Conservation (phyloP, 2,329 filamentous ascomycete genomes). For the Fusarium virguliforme region DNA sequence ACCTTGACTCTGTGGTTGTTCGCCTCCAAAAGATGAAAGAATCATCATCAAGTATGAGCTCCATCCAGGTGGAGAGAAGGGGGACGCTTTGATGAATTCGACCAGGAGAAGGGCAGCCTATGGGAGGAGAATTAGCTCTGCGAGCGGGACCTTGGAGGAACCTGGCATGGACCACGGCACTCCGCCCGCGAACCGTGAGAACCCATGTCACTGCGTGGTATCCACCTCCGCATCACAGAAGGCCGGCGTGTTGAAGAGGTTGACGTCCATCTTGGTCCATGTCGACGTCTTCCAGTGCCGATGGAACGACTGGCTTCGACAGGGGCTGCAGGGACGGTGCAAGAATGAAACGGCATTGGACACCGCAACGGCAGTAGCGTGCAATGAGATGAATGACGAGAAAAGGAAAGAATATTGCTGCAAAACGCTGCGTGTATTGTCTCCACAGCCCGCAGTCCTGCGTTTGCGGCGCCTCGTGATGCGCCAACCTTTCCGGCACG, state of each 20-base stretch:
- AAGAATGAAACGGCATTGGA: conserved; percentile 9
- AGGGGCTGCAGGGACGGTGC: conserved; percentile 8
- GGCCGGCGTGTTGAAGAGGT: background rate
- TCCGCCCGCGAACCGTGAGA: conserved; percentile 38
- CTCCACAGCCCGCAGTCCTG: conserved; percentile 45
- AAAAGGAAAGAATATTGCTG: conserved; percentile 6
- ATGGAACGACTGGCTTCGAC: conserved; percentile 1
- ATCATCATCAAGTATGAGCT: conserved; percentile 6
- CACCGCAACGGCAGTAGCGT: background rate
- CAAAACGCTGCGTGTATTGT: conserved; percentile 5
- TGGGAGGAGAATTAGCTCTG: conserved; percentile 31
- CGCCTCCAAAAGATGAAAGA: conserved; percentile 1
- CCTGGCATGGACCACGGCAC: conserved; percentile 38
- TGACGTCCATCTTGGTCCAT: background rate
- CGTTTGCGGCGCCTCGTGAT: conserved; percentile 49
- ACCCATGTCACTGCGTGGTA: conserved; percentile 39
- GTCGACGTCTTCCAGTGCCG: conserved; percentile 6
- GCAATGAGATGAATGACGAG: conserved; percentile 31
- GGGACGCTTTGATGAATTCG: conserved; percentile 40
- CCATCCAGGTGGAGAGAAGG: conserved; percentile 24
- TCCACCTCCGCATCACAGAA: conserved; percentile 41
- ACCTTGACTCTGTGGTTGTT: conserved; percentile 21
- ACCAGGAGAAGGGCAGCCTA: conserved; percentile 28
- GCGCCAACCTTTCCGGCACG: conserved; percentile 40
- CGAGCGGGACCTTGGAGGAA: conserved; percentile 29